Evolutionary conservation across 2,329 filamentous ascomycete species (phyloP).

Genomic region (Xylaria sp.): DNA sequence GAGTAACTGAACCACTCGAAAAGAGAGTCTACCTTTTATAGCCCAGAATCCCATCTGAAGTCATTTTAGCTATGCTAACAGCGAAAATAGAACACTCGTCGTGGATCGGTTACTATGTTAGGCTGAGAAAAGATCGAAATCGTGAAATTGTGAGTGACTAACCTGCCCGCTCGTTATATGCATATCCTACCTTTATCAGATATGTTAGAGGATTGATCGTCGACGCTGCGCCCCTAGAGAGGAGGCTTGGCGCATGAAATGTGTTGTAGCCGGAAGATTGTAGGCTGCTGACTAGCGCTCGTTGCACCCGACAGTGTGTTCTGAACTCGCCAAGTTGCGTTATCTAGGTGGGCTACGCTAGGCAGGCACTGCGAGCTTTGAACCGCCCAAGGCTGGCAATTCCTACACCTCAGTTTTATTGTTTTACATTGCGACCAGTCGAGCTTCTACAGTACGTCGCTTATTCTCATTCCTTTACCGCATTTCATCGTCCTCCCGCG

Average conservation of each 20-base stretch:
- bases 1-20: no score
- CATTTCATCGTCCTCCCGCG: conserved; percentile 8
- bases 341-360: conserved; percentile 12
- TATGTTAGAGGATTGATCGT: conserved; percentile 3
- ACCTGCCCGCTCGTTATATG: not conserved
- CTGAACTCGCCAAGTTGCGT: conserved; percentile 10
- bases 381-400: conserved; percentile 5
- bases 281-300: conserved; percentile 3
- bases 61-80: no score
- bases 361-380: not conserved
- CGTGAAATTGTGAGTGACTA: no score
- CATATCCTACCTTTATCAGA: not conserved
- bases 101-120: no score
- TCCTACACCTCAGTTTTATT: conserved; percentile 13
- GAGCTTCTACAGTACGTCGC: conserved; percentile 18
- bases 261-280: not conserved
- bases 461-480: not conserved
- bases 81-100: no score
- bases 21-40: no score
- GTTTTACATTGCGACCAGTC: conserved; percentile 21
- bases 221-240: not conserved
- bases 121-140: no score
- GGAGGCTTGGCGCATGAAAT: conserved; percentile 1
- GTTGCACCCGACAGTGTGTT: conserved; percentile 6
- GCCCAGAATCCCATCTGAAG: no score